Base-by-base conservation (phyloP, 2,329 filamentous ascomycete species). In the Escovopsis sp. region DNA sequence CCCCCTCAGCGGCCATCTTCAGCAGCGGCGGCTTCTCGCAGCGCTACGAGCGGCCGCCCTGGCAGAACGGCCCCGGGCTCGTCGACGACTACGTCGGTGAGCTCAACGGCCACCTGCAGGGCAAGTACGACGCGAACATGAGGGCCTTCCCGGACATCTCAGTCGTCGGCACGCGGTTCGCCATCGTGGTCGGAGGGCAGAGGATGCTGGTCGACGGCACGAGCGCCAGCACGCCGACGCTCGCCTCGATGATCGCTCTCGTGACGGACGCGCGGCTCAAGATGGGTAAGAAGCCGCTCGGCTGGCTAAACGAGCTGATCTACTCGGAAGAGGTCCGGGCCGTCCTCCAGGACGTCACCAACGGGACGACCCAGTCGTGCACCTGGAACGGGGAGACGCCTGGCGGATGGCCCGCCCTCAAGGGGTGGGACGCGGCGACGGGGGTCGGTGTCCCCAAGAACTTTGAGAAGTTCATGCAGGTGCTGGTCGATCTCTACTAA, bases 121-220 rank as follows among this genome's bases (percentile, higher is more conserved):
- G 59, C 26, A 58, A 65, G 42, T 73, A 69, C 55, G 65, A 72
- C 49, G 45, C 52, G 0, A 57, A 51, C 3, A 70, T 68, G 33
- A 62, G 72, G 4, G 71, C 62, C 1, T 62, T 67, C 18, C 72
- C 72, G 0, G 72, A 75, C 49, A 59, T 75, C 23, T 62, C 68
- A 4, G 69, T 65, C 4, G 66, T 84, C 19, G 70, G 77, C 2
- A 72, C 72, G 7, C 72, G 75, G 47, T 81, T 79, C 43, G 47
- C 56, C 6, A 61, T 64, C 33, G 44, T 61, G 3, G 48, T 58
- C 12, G 53, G 53, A 6, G 62, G 60, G 7, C 40, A 43, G 12
- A 44, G 53, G 5, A 34, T 41, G 0, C 46, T 47, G 2, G 54
- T 67, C 3, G 49, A 58, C 38, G 69, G 69, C 10, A 72, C 69